Evolutionary conservation across 208 protist species (phyloP).

Genomic region (Hexamita inflata): DNA sequence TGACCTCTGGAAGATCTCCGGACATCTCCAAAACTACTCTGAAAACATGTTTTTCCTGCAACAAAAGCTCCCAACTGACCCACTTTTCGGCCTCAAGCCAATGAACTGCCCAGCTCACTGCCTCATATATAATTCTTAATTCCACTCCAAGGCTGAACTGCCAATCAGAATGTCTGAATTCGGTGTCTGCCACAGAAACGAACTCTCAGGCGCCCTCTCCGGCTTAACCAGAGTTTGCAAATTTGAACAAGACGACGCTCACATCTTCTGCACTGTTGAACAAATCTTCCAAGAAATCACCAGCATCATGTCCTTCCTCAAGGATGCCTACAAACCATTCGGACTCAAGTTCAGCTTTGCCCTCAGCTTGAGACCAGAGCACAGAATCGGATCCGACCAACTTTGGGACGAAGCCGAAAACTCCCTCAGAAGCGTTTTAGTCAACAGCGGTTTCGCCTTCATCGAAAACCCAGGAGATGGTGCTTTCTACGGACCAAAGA

Average conservation of each 20-base stretch:
- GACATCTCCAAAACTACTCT: constrained; percentile 88
- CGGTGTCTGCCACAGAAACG: constrained; percentile 95
- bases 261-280: constrained; percentile 94
- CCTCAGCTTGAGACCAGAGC: constrained; percentile 87
- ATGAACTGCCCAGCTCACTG: constrained; percentile 70
- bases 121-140: constrained; percentile 78
- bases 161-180: constrained; percentile 89
- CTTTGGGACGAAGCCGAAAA: constrained; percentile 86
- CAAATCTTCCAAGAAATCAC: constrained; percentile 77
- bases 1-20: constrained; percentile 93
- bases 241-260: constrained; percentile 99
- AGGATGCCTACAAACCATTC: constrained; percentile 81
- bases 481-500: constrained; percentile 99
- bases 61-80: background rate
- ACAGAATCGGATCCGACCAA: constrained; percentile 70
- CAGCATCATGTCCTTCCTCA: constrained; percentile 70
- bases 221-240: constrained; percentile 90
- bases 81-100: constrained; percentile 50
- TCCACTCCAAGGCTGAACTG: constrained; percentile 84
- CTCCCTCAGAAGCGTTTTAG: constrained; percentile 64
- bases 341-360: constrained; percentile 81
- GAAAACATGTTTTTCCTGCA: constrained; percentile 96
- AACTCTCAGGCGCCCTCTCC: constrained; percentile 85
- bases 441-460: constrained; percentile 66
- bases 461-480: constrained; percentile 87